A percentile compares a stretch with the other conserved stretches of the same genome.
Conservation (phyloP, 2,329 filamentous ascomycete genomes). For the Epichloe sibirici region DNA sequence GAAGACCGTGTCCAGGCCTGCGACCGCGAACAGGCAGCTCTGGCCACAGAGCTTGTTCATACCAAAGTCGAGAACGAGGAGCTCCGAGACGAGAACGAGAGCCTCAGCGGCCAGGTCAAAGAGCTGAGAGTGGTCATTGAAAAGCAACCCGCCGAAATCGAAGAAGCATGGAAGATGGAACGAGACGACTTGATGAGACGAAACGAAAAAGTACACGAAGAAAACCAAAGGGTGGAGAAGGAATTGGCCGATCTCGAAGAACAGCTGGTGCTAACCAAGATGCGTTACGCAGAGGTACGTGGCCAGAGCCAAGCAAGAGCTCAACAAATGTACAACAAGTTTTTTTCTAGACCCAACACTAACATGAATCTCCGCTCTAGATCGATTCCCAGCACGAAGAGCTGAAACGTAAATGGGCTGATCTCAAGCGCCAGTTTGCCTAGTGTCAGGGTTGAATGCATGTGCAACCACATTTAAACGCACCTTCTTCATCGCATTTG, state of each 20-base stretch:
- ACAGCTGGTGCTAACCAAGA: conserved; percentile 83
- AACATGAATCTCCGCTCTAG: conserved; percentile 24
- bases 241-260: conserved; percentile 87
- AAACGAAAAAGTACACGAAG: conserved; percentile 86
- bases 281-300: conserved; percentile 86
- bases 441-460: conserved; percentile 8
- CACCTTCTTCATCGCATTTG: background rate
- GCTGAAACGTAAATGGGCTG: conserved; percentile 60
- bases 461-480: background rate
- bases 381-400: conserved; percentile 56
- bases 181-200: conserved; percentile 87
- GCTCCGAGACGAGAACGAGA: conserved; percentile 80
- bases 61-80: conserved; percentile 91
- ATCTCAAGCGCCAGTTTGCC: conserved; percentile 45
- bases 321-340: background rate
- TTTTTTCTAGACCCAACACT: background rate
- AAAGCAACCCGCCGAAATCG: conserved; percentile 78
- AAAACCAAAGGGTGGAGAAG: conserved; percentile 80
- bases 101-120: conserved; percentile 68
- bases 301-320: background rate
- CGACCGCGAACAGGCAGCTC: conserved; percentile 79
- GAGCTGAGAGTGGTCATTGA: conserved; percentile 82
- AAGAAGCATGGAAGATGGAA: conserved; percentile 67
- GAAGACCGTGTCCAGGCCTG: conserved; percentile 82
- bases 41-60: conserved; percentile 83